phyloP scores from a whole-genome alignment of 1,284 basidiomycete genomes.

The Ustilago trichophora region DNA sequence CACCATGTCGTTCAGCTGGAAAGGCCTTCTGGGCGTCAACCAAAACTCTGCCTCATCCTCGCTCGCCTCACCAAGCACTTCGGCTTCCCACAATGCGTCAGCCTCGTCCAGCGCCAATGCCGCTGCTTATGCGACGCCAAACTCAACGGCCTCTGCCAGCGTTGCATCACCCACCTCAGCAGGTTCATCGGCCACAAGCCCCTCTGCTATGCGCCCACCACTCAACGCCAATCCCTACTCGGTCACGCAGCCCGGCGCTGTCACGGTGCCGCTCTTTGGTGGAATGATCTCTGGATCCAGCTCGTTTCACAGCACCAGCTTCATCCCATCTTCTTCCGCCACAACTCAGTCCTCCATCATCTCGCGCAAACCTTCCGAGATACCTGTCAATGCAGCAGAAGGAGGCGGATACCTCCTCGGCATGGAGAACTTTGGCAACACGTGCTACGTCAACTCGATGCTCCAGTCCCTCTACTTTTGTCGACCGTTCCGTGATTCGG shows the following conservation, averaged over 20 bases:
- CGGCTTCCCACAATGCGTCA: conserved; percentile 6
- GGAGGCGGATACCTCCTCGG: conserved; percentile 51
- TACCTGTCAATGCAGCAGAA: conserved; percentile 33
- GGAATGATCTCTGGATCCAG: conserved; percentile 24
- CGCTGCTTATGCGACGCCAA: conserved; percentile 1
- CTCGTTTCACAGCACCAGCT: conserved; percentile 39
- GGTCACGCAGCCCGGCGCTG: conserved; percentile 1
- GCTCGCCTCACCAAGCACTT: conserved; percentile 5
- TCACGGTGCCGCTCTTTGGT: conserved; percentile 22
- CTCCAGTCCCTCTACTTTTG: conserved; percentile 93
- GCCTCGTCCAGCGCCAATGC: conserved; percentile 6
- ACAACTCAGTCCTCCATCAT: conserved; percentile 30
- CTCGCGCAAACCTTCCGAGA: conserved; percentile 28
- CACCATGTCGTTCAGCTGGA: conserved; percentile 63
- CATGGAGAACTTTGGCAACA: conserved; percentile 64
- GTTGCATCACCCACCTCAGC: conserved; percentile 9
- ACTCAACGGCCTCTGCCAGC: conserved; percentile 1
- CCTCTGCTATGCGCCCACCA: conserved; percentile 11
- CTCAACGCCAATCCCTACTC: conserved; percentile 35
- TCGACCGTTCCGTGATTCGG: conserved; percentile 79
- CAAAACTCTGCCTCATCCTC: conserved; percentile 22
- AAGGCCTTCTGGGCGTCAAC: conserved; percentile 57
- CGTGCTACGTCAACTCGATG: conserved; percentile 90
- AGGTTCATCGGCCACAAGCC: conserved; percentile 12
- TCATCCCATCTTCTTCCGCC: conserved; percentile 33